phyloP scores from a whole-genome alignment of 495 filamentous ascomycete species.

The Penicillium dipodomyicola region DNA sequence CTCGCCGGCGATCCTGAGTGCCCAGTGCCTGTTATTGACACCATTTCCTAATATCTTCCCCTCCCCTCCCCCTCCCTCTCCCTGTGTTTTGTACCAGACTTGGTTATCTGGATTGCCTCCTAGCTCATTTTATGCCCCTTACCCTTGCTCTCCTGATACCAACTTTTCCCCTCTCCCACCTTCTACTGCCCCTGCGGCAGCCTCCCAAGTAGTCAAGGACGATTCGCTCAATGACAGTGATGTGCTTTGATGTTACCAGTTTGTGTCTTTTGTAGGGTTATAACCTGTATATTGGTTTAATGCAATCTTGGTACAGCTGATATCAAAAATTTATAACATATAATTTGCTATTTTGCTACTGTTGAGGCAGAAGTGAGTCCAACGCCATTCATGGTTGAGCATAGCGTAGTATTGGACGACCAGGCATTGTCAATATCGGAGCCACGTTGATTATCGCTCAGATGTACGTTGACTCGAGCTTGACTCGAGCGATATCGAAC shows the following conservation, averaged over 20 bases:
- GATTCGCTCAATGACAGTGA: constrained; percentile 14
- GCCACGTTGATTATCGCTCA: too few species aligned
- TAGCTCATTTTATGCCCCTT: neutral
- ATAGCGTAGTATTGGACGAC: too few species aligned
- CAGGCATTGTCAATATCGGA: too few species aligned
- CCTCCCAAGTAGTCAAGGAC: constrained; percentile 3
- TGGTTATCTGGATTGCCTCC: neutral
- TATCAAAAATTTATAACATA: neutral
- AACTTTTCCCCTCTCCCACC: neutral
- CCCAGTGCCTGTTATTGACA: constrained; percentile 17
- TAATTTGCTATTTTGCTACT: neutral
- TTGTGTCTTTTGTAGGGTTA: constrained; percentile 3
- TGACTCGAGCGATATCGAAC: too few species aligned
- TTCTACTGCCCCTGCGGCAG: constrained; percentile 4
- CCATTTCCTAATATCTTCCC: constrained; percentile 24
- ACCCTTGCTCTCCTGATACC: constrained; percentile 5
- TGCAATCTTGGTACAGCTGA: neutral
- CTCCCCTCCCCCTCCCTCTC: neutral
- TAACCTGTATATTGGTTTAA: neutral
- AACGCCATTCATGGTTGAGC: too few species aligned
- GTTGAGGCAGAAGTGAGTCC: too few species aligned
- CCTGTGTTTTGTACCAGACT: constrained; percentile 4
- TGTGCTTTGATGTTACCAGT: constrained; percentile 6
- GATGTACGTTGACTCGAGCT: too few species aligned
- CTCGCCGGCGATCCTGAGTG: constrained; percentile 17